phyloP scores from a whole-genome alignment of 345 rosid species.

The Isatis tinctoria region DNA sequence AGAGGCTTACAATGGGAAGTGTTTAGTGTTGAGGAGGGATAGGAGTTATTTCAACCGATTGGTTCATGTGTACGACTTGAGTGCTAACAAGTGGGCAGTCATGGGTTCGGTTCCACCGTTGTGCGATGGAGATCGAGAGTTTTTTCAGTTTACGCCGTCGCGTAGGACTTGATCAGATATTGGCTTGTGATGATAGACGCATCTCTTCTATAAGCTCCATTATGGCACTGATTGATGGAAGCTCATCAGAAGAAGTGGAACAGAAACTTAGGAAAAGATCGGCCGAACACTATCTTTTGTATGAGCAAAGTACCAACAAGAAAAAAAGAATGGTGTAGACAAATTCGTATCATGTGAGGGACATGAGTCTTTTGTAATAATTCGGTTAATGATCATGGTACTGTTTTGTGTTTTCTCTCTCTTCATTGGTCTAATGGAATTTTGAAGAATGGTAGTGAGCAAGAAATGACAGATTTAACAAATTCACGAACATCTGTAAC shows the following conservation, averaged over 20 bases:
- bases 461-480: too few relatives aligned
- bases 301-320: not conserved
- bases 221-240: not conserved
- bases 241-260: not conserved
- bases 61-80: constrained; percentile 10
- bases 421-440: too few relatives aligned
- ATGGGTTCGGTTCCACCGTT: not conserved
- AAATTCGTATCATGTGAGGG: not conserved
- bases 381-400: not conserved
- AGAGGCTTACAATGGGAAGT: not conserved
- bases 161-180: not conserved
- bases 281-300: not conserved
- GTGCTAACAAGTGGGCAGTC: not conserved
- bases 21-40: not conserved
- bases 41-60: not conserved
- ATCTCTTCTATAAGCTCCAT: not conserved
- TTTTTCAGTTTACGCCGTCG: not conserved
- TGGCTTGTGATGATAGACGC: not conserved
- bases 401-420: not conserved
- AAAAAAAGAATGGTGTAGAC: not conserved
- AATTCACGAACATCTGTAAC: too few relatives aligned
- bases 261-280: not conserved
- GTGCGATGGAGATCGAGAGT: not conserved
- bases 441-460: too few relatives aligned
- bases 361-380: not conserved